phyloP scores from a whole-genome alignment of 1,284 basidiomycete species.

The Tilletia setariae region DNA sequence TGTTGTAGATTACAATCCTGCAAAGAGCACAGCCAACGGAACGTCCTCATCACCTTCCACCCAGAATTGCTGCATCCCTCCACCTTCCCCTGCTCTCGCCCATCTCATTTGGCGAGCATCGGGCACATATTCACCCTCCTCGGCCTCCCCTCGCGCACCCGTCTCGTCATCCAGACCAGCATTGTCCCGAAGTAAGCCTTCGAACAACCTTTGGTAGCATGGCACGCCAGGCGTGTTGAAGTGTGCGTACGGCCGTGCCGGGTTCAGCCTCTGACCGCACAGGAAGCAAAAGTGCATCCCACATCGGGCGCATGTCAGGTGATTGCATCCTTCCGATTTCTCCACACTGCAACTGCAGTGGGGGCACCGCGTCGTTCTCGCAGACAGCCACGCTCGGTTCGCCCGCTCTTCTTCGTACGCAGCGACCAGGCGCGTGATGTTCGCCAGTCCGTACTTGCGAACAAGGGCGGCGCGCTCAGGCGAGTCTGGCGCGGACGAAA shows the following conservation, averaged over 20 bases:
- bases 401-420: conserved; percentile 32
- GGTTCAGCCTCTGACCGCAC: conserved; percentile 30
- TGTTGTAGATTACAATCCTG: too few species aligned
- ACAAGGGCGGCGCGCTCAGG: conserved; percentile 12
- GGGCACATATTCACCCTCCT: not conserved
- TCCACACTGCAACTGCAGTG: conserved; percentile 31
- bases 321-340: conserved; percentile 37
- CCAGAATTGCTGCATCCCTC: too few species aligned
- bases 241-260: conserved; percentile 30
- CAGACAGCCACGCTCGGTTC: conserved; percentile 28
- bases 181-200: conserved; percentile 1
- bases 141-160: not conserved
- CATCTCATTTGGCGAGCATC: not conserved
- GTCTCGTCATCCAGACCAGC: too few species aligned
- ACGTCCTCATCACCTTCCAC: too few species aligned
- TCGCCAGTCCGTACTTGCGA: conserved; percentile 30
- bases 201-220: conserved; percentile 25
- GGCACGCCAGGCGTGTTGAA: conserved; percentile 23
- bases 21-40: too few species aligned
- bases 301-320: conserved; percentile 38
- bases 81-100: too few species aligned
- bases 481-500: conserved; percentile 14
- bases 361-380: conserved; percentile 33
- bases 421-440: conserved; percentile 28
- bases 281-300: conserved; percentile 37